These are phyloP conservation scores for Tetracentron sinense DNA, from an alignment of 164 flowering plant genomes.

Conservation along the genomic window DNA sequence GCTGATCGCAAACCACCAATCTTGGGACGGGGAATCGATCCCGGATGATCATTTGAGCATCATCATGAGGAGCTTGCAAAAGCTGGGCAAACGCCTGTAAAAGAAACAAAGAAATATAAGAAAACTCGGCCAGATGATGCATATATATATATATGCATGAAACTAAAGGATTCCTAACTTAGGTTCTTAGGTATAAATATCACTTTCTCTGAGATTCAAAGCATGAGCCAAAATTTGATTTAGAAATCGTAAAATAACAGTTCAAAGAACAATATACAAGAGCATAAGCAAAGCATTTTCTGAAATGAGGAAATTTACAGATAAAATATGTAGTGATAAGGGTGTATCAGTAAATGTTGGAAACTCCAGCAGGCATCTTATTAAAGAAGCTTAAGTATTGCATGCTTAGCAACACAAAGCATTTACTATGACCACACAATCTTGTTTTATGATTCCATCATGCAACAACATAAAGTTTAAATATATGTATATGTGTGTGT, in stretches of 20 bases:
- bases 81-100: conserved; percentile 74
- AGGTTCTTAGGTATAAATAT: too few relatives aligned
- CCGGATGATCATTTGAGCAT: conserved; percentile 63
- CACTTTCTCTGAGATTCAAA: too few relatives aligned
- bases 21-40: conserved; percentile 94
- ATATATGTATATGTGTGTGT: too few relatives aligned
- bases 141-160: too few relatives aligned
- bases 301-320: neutral
- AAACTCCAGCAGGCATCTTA: neutral
- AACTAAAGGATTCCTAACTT: too few relatives aligned
- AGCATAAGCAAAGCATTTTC: neutral
- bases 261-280: too few relatives aligned
- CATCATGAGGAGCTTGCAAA: conserved; percentile 80
- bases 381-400: neutral
- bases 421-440: neutral
- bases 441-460: neutral
- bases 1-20: conserved; percentile 94
- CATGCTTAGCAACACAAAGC: neutral
- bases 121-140: too few relatives aligned
- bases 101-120: neutral
- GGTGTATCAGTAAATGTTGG: too few relatives aligned
- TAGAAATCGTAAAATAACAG: too few relatives aligned
- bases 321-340: too few relatives aligned
- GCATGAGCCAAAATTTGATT: neutral
- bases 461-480: neutral